phyloP scores from a whole-genome alignment of 768 basidiomycete genomes.

The Rossbeevera mucosa region DNA sequence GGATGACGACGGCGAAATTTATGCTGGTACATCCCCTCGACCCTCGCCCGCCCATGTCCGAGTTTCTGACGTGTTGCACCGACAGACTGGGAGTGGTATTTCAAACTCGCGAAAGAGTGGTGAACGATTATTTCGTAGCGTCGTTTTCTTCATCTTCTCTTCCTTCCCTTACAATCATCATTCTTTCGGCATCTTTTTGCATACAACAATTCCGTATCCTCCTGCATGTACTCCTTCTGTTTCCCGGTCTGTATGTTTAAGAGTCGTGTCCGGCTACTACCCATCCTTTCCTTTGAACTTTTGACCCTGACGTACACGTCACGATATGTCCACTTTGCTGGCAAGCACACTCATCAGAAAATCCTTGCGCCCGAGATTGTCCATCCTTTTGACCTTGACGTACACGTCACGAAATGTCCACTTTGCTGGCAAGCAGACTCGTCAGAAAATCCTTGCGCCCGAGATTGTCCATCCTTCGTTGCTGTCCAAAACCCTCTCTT shows the following conservation, averaged over 20 bases:
- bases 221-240: conserved; percentile 26
- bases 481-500: background rate
- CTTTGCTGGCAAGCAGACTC: conserved; percentile 4
- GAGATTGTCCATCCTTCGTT: background rate
- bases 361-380: conserved; percentile 1
- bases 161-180: conserved; percentile 11
- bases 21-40: conserved; percentile 55
- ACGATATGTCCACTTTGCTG: conserved; percentile 12
- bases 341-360: background rate
- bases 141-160: conserved; percentile 6
- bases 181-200: conserved; percentile 26
- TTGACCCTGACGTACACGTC: background rate
- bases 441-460: conserved; percentile 1
- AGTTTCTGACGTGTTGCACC: conserved; percentile 8
- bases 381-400: no score
- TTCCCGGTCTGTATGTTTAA: conserved; percentile 17
- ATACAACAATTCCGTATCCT: conserved; percentile 22
- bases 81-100: conserved; percentile 57
- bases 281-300: background rate
- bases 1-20: conserved; percentile 82
- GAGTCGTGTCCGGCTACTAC: conserved; percentile 9
- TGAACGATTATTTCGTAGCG: conserved; percentile 31
- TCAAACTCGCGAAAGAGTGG: conserved; percentile 95
- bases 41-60: background rate
- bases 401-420: conserved; percentile 9